Conservation (phyloP, 768 basidiomycete species). For the Amanita brunnescens region DNA sequence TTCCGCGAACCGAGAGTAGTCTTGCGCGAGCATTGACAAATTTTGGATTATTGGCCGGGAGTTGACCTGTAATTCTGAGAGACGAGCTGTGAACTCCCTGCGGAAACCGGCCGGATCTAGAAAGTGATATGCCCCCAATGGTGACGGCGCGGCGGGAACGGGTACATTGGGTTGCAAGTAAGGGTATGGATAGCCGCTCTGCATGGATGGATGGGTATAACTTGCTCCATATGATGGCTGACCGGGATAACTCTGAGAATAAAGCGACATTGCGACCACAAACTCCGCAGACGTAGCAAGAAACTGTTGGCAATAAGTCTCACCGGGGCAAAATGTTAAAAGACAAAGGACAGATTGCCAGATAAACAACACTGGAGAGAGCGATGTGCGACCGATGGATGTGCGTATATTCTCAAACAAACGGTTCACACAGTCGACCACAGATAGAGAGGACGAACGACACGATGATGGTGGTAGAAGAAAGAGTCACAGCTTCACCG, state of each 20-base stretch:
- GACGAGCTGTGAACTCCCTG: constrained; percentile 65
- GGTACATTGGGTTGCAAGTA: constrained; percentile 29
- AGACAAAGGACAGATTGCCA: constrained; percentile 15
- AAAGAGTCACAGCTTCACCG: constrained; percentile 13
- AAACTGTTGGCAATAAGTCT: background rate
- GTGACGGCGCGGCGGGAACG: constrained; percentile 28
- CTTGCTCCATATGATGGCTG: constrained; percentile 45
- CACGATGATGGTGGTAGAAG: constrained; percentile 30
- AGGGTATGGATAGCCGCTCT: constrained; percentile 33
- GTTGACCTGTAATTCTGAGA: constrained; percentile 84
- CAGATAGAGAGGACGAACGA: constrained; percentile 27
- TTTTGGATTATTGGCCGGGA: constrained; percentile 91
- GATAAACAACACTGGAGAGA: constrained; percentile 18
- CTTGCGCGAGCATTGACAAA: constrained; percentile 87
- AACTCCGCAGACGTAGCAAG: constrained; percentile 14
- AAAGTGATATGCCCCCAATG: constrained; percentile 29
- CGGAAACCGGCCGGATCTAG: constrained; percentile 68
- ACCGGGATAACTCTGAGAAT: constrained; percentile 54
- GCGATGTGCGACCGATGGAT: constrained; percentile 13
- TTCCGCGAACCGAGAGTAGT: constrained; percentile 68
- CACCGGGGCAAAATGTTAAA: constrained; percentile 6
- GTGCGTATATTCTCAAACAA: constrained; percentile 27
- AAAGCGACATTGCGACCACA: constrained; percentile 48
- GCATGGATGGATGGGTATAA: constrained; percentile 35
- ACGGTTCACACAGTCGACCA: constrained; percentile 41